Conservation (phyloP, 768 basidiomycete species). For the Psilocybe subaeruginosa region DNA sequence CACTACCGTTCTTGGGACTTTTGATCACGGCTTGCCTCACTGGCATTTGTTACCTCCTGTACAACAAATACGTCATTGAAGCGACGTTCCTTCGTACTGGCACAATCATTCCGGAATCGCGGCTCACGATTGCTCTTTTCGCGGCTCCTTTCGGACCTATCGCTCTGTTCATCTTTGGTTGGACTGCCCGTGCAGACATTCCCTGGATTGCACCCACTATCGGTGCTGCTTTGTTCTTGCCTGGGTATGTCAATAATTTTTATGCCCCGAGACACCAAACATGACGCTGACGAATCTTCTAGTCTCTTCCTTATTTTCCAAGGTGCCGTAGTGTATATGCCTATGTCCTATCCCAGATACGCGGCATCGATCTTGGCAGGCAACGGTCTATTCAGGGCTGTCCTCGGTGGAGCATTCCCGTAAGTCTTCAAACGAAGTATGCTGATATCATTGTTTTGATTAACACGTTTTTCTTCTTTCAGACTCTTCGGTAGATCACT, state of each 20-base stretch:
- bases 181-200: neutral
- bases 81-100: neutral
- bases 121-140: neutral
- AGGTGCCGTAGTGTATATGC: neutral
- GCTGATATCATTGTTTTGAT: too few species aligned
- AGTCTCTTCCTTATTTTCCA: neutral
- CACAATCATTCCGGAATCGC: constrained; percentile 1
- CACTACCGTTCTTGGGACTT: constrained; percentile 5
- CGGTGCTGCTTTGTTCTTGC: neutral
- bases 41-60: neutral
- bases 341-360: neutral
- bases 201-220: constrained; percentile 1
- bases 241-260: neutral
- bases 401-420: constrained; percentile 3
- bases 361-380: neutral
- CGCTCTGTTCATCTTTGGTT: neutral
- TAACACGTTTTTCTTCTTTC: neutral
- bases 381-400: neutral
- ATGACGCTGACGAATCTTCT: neutral
- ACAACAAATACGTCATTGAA: neutral
- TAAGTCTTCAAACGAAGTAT: neutral
- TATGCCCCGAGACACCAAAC: neutral
- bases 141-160: neutral
- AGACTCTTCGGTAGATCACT: constrained; percentile 1
- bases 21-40: neutral